Evolutionary conservation across 2,329 filamentous ascomycete species (phyloP), one percentile per base, ranked within the genome.

Genomic region (Thielaviopsis euricoi): DNA sequence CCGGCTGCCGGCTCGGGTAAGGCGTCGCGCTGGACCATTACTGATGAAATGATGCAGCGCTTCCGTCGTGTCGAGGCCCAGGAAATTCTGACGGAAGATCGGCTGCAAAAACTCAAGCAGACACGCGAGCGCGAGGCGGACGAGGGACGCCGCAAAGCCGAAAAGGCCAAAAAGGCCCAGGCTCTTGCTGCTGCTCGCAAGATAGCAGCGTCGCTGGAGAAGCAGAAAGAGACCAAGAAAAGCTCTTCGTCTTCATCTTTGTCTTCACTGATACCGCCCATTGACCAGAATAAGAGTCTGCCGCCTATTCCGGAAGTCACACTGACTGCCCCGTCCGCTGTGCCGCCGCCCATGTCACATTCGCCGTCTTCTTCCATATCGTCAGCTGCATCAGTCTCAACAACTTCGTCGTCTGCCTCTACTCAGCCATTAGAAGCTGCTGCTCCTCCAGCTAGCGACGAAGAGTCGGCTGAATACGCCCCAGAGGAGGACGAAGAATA

Each of bases 31-130:
- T 79, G 78, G 76, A 74, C 74, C 15, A 65, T 82, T 29, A 72
- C 77, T 0, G 76, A 79, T 55, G 80, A 79, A 61, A 71, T 83
- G 63, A 72, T 76, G 19, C 76, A 76, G 50, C 70, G 77, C 52
- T 81, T 83, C 64, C 73, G 73, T 61, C 73, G 73, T 52, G 71
- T 78, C 56, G 78, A 83, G 61, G 79, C 74, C 0, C 77, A 81
- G 55, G 80, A 83, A 67, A 79, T 81, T 70, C 67, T 82, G 13
- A 77, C 78, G 12, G 74, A 78, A 19, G 71, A 73, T 37, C 73
- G 74, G 43, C 68, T 81, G 23, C 72, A 78, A 62, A 70, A 72
- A 54, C 71, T 75, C 22, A 73, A 70, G 53, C 68, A 67, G 64
- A 72, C 62, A 22, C 64, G 67, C 26, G 66, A 69, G 57, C 62